A percentile compares a stretch with the other conserved stretches of the same genome.
Conservation (phyloP, 352 stramenopile species). For the Globisporangium viniferum region DNA sequence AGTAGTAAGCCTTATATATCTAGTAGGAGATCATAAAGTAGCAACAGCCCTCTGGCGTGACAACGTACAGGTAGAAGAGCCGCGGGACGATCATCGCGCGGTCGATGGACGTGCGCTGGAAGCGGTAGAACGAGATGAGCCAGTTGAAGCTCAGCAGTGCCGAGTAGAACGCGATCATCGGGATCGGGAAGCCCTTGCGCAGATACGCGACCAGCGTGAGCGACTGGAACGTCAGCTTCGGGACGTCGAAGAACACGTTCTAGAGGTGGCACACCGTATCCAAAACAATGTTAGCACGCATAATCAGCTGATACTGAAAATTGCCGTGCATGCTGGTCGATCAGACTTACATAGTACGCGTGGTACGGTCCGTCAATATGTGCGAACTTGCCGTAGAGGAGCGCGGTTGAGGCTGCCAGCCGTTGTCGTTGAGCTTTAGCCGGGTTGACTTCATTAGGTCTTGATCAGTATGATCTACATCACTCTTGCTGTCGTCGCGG, state of each 20-base stretch:
- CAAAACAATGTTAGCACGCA: neutral
- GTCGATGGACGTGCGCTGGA: constrained; percentile 35
- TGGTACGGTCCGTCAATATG: constrained; percentile 37
- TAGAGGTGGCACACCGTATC: neutral
- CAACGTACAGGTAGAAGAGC: constrained; percentile 43
- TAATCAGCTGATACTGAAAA: neutral
- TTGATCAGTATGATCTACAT: neutral
- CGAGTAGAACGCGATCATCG: constrained; percentile 38
- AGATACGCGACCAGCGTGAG: constrained; percentile 35
- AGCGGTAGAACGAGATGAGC: constrained; percentile 48
- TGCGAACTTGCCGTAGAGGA: constrained; percentile 24
- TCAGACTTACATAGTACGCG: constrained; percentile 32
- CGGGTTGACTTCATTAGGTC: neutral
- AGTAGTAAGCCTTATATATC: no score
- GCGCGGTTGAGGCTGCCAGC: constrained; percentile 8
- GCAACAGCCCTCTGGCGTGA: no score
- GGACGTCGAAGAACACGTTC: constrained; percentile 25
- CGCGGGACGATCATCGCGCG: constrained; percentile 28
- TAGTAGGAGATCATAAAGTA: no score
- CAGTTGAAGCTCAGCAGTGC: constrained; percentile 37
- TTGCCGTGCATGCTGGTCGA: neutral
- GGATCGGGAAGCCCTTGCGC: constrained; percentile 36
- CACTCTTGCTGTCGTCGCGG: no score
- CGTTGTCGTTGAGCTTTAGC: neutral
- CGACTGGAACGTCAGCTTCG: constrained; percentile 45